A percentile compares a stretch with the other conserved stretches of the same genome.
Evolutionary conservation across 768 basidiomycete species (phyloP).

Genomic region (Podaxis sp.): DNA sequence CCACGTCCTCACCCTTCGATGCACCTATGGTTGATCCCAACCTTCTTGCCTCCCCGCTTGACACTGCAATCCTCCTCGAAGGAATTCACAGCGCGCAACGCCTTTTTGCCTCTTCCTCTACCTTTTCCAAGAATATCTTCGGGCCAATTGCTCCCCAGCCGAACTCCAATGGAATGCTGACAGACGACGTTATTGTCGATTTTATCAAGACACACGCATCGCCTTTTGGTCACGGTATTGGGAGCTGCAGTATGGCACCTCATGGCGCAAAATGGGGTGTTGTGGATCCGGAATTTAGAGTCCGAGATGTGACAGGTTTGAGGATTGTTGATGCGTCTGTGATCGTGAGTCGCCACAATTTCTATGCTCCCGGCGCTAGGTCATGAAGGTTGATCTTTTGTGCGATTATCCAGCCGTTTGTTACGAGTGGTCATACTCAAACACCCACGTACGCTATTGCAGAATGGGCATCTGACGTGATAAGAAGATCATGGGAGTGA

Average conservation of each 20-base stretch:
- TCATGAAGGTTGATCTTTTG: background rate
- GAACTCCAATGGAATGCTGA: slow-evolving; percentile 10
- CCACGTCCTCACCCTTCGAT: slow-evolving; percentile 38
- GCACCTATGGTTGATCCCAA: slow-evolving; percentile 40
- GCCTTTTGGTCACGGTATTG: background rate
- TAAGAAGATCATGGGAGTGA: background rate
- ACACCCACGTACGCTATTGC: slow-evolving; percentile 7
- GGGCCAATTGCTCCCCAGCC: background rate
- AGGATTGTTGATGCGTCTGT: slow-evolving; percentile 12
- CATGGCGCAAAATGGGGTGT: slow-evolving; percentile 7
- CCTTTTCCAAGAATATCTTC: slow-evolving; percentile 17
- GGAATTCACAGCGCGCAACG: slow-evolving; percentile 17
- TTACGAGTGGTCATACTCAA: slow-evolving; percentile 11
- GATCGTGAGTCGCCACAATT: background rate
- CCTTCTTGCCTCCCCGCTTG: slow-evolving; percentile 21
- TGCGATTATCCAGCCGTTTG: background rate
- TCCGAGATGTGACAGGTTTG: background rate
- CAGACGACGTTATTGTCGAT: background rate
- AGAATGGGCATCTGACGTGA: slow-evolving; percentile 4
- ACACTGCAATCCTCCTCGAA: slow-evolving; percentile 22
- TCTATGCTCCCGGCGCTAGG: background rate
- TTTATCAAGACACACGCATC: background rate
- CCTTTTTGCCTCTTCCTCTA: slow-evolving; percentile 19
- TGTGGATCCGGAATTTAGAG: slow-evolving; percentile 5
- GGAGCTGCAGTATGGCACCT: background rate